Evolutionary conservation across 208 protist species (phyloP).

Genomic region (Trypanosoma boissoni): DNA sequence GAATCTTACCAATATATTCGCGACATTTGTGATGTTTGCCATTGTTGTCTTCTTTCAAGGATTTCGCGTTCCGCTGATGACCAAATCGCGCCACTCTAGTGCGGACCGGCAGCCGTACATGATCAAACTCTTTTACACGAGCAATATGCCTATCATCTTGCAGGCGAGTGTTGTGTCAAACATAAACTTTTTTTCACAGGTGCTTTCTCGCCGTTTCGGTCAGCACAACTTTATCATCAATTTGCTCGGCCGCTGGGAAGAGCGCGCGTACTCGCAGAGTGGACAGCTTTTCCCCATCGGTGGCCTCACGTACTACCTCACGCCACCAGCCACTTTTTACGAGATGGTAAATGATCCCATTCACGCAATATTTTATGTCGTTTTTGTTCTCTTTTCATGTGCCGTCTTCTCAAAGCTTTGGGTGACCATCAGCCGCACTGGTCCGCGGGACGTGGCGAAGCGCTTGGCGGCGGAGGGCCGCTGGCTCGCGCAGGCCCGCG

Average conservation of each 20-base stretch:
- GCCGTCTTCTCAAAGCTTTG: slow-evolving; percentile 99
- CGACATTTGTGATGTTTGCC: slow-evolving; percentile 98
- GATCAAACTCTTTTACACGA: slow-evolving; percentile 99
- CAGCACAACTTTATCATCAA: slow-evolving; percentile 97
- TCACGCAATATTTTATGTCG: slow-evolving; percentile 98
- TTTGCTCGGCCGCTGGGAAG: slow-evolving; percentile 98
- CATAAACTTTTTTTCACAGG: slow-evolving; percentile 99
- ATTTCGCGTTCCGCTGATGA: slow-evolving; percentile 97
- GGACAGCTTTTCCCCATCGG: slow-evolving; percentile 92
- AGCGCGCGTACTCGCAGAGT: slow-evolving; percentile 61
- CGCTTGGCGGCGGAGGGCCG: slow-evolving; percentile 96
- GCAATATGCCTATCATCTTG: slow-evolving; percentile 99
- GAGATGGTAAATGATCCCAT: slow-evolving; percentile 97
- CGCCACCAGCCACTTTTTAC: slow-evolving; percentile 93
- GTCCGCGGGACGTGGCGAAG: slow-evolving; percentile 97
- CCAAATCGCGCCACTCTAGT: slow-evolving; percentile 74
- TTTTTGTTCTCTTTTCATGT: slow-evolving; percentile 97
- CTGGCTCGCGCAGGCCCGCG: slow-evolving; percentile 88
- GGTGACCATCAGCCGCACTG: slow-evolving; percentile 98
- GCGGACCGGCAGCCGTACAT: slow-evolving; percentile 94
- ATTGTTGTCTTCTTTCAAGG: slow-evolving; percentile 99
- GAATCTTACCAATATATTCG: slow-evolving; percentile 99
- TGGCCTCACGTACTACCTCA: slow-evolving; percentile 99
- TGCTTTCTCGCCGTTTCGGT: slow-evolving; percentile 98
- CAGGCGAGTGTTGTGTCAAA: slow-evolving; percentile 99